Base-by-base conservation (phyloP, 2,329 filamentous ascomycete genomes). In the Cordyceps cicadae region DNA sequence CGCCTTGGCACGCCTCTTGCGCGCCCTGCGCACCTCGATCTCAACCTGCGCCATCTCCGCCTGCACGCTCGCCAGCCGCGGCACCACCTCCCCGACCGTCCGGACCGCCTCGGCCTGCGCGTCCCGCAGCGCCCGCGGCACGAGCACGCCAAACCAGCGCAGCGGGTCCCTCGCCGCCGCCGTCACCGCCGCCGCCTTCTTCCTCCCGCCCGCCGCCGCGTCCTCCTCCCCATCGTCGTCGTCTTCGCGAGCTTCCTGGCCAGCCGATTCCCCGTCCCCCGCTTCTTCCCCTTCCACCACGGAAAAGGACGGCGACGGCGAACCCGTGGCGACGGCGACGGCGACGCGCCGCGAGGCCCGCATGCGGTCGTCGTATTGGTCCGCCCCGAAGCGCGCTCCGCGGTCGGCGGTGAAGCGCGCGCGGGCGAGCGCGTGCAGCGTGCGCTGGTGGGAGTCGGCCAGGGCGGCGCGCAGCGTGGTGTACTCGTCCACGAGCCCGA, bases 361-460 rank as follows among this genome's bases (percentile, higher is more conserved):
- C 85, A 90, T 90, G 52, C 89, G 81, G 64, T 85, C 81, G 71
- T 92, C 88, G 69, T 89, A 93, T 68, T 83, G 81, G 66, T 90
- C 86, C 64, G 78, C 80, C 3, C 88, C 88, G 69, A 88, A 92
- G 48, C 84, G 78, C 63, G 84, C 71, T 37, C 86, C 82, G 14
- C 82, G 77, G 68, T 84, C 79, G n/a, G 83, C 84, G 32, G 82
- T 77, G 72, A 90, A 92, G 74, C 92, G 91, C 63, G 89, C 89
- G 61, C 88, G 82, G n/a, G 89, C 87, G 46, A 92, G 77, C 64
- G 77, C 74, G 60, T 82, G 80, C 68, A 79, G 83, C 64, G 88
- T 79, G 56, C 75, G 74, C 21, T 80, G 75, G 64, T 90, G 81
- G 21, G 82, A 73, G 14, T 70, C 68, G 49, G 77, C 76, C 43